Percentiles rank a stretch among this genome's conserved stretches.
phyloP scores from a whole-genome alignment of 345 rosid genomes.

The Microthlaspi erraticum region DNA sequence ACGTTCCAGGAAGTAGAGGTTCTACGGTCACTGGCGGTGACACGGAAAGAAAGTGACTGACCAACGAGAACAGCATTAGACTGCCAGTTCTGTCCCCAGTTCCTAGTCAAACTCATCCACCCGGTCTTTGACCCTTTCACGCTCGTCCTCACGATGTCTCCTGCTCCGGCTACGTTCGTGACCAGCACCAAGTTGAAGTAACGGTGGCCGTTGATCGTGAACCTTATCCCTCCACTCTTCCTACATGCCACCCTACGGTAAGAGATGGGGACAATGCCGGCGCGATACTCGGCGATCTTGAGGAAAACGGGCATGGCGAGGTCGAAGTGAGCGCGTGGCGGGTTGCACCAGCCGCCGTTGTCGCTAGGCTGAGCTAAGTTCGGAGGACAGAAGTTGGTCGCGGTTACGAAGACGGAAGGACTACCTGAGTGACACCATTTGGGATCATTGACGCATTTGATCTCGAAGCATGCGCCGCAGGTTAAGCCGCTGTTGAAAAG shows the following conservation, averaged over 20 bases:
- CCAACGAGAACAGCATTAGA: constrained; percentile 61
- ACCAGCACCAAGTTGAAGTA: constrained; percentile 69
- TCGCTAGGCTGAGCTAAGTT: constrained; percentile 54
- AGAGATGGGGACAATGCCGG: constrained; percentile 76
- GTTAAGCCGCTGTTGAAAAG: constrained; percentile 68
- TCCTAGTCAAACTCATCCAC: constrained; percentile 65
- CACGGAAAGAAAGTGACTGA: constrained; percentile 76
- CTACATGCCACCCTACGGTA: constrained; percentile 63
- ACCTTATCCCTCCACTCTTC: constrained; percentile 69
- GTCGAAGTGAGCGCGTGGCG: constrained; percentile 63
- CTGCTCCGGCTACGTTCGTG: constrained; percentile 79
- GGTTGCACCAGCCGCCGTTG: constrained; percentile 92
- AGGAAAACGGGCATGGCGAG: constrained; percentile 51
- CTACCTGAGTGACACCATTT: constrained; percentile 72
- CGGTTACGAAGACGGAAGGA: constrained; percentile 70
- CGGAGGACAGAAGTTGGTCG: constrained; percentile 80
- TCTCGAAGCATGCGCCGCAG: constrained; percentile 76
- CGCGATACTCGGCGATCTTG: constrained; percentile 62
- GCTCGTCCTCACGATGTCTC: constrained; percentile 59
- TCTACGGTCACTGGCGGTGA: constrained; percentile 68
- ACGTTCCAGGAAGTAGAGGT: constrained; percentile 78
- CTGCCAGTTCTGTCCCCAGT: constrained; percentile 86
- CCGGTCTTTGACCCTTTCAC: constrained; percentile 64
- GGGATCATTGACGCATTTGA: constrained; percentile 65
- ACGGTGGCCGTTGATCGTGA: constrained; percentile 64